Conservation (phyloP, 768 basidiomycete species). For the Russula olivacea region DNA sequence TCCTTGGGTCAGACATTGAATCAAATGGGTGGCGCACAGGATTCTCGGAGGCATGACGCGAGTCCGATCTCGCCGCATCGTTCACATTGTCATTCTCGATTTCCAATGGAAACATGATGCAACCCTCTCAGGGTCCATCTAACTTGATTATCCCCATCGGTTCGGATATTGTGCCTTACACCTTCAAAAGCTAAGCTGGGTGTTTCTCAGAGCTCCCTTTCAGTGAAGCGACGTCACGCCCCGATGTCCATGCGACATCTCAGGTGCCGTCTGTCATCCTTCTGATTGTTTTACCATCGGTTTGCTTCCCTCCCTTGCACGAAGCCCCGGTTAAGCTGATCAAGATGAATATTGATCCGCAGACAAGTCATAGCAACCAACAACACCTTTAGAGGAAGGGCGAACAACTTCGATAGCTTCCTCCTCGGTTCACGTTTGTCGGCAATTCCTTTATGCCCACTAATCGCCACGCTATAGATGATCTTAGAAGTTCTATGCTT, state of each 20-base stretch:
- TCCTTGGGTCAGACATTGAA: too few species aligned
- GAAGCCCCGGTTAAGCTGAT: background rate
- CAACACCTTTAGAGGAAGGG: background rate
- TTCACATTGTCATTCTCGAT: too few species aligned
- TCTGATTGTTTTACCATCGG: background rate
- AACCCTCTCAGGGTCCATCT: background rate
- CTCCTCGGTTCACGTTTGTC: background rate
- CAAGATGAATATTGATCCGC: background rate
- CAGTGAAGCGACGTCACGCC: background rate
- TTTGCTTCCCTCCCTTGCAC: background rate
- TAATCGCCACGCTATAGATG: constrained; percentile 7
- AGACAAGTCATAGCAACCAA: background rate
- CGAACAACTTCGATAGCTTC: background rate
- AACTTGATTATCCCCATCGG: background rate
- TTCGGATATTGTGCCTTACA: background rate
- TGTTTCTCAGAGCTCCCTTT: background rate
- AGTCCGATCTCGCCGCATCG: too few species aligned
- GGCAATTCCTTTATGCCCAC: background rate
- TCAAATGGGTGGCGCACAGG: too few species aligned
- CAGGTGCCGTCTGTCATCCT: background rate
- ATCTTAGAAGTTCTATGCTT: background rate
- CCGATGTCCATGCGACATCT: background rate
- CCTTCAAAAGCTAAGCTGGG: too few species aligned
- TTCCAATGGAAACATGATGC: too few species aligned
- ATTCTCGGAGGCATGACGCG: too few species aligned